Conservation (phyloP, 768 basidiomycete genomes). For the Pisolithus marmoratus region DNA sequence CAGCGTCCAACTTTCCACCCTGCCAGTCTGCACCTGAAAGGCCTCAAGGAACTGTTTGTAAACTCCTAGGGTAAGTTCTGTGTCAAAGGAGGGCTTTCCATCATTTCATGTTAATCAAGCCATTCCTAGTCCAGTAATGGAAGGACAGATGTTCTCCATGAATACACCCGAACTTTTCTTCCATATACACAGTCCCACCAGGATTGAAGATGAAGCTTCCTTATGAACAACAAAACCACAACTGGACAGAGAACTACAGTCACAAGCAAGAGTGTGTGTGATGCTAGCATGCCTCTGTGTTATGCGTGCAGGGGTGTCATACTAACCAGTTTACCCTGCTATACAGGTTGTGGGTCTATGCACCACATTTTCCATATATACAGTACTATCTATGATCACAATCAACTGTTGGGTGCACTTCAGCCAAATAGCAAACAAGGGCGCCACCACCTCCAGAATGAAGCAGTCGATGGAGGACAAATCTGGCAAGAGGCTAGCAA, state of each 20-base stretch:
- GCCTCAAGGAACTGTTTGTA: conserved; percentile 80
- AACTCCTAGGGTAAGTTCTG: conserved; percentile 83
- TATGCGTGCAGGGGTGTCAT: neutral
- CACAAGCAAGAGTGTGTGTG: conserved; percentile 56
- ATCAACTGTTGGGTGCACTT: conserved; percentile 79
- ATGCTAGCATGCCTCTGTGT: neutral
- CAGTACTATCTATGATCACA: conserved; percentile 86
- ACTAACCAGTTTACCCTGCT: neutral
- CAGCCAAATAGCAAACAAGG: conserved; percentile 60
- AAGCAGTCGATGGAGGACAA: conserved; percentile 72
- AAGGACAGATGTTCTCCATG: conserved; percentile 81
- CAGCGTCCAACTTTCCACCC: conserved; percentile 66
- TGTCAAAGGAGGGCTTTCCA: neutral
- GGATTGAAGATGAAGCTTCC: conserved; percentile 60
- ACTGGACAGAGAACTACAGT: conserved; percentile 83
- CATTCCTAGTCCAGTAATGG: conserved; percentile 51
- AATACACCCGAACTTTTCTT: conserved; percentile 79
- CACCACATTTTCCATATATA: conserved; percentile 81
- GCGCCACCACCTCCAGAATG: conserved; percentile 63
- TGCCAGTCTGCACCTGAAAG: conserved; percentile 72
- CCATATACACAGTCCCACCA: conserved; percentile 81
- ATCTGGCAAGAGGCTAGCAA: conserved; percentile 82
- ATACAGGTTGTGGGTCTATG: conserved; percentile 80
- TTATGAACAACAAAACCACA: conserved; percentile 63
- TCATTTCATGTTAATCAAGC: conserved; percentile 8